Base-by-base conservation (phyloP, 2,329 filamentous ascomycete genomes). In the Colletotrichum lini region DNA sequence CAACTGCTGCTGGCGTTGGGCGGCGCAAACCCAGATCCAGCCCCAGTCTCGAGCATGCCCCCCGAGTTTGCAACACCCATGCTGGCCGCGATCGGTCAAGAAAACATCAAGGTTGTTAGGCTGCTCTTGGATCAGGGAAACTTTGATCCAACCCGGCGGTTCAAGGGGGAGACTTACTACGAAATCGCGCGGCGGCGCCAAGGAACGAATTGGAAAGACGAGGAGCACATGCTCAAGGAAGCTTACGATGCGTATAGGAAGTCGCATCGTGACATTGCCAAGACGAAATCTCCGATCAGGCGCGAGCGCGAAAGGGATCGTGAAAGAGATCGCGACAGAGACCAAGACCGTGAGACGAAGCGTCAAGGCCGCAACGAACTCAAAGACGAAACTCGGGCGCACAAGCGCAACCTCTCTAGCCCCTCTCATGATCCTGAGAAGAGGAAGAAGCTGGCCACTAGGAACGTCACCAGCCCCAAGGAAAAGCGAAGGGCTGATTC, bases 151-250 rank as follows among this genome's bases (percentile, higher is more conserved):
- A 94, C 94, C 0, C 90, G 92, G 68, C 88, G 91, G 35, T 92
- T 91, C 75, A 91, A 91, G 75, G 94, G 94, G 26, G 90, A 93
- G 76, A 92, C 93, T 0, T 99, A 98, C 80, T 93, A 91, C 77
- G 95, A 99, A 74, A 91, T 98, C 72, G 94, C 96, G 2, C 90
- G 92, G 76, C 91, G 94, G 58, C 91, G 94, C 50, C 91, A 91
- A 74, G 96, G 96, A 0, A 94, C 95, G 9, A 93, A 94, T 72
- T 98, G 95, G 94, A 92, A 96, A 79, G 91, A 96, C 73, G 96
- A 99, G 80, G 91, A 93, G 74, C 89, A 94, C 53, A 84, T 97
- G 66, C 82, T 99, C 59, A 95, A 95, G 79, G 88, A 91, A 49
- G 90, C 93, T 4, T 95, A 91, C 74, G 92, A 95, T 68, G 88